These are phyloP conservation scores for Chiua sp. DNA, from an alignment of 1,284 basidiomycete genomes.

Conservation along the genomic window DNA sequence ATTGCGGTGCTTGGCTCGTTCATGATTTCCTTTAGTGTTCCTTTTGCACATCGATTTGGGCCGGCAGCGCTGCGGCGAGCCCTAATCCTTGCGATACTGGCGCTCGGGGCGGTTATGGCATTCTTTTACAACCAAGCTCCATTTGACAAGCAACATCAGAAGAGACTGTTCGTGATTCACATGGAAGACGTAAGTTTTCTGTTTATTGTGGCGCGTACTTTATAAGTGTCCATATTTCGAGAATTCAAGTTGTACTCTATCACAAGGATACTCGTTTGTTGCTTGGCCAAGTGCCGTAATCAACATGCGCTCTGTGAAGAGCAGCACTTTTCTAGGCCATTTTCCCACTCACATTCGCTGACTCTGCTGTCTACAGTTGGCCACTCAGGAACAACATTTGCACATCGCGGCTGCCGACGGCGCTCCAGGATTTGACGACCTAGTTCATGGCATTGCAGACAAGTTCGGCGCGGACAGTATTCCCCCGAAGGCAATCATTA, in stretches of 20 bases:
- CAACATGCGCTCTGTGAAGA: neutral
- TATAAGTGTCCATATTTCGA: too few species aligned
- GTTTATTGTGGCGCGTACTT: neutral
- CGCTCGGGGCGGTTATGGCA: slow-evolving; percentile 59
- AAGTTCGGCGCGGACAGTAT: slow-evolving; percentile 58
- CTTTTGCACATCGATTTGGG: slow-evolving; percentile 82
- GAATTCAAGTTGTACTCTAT: too few species aligned
- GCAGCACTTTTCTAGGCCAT: neutral
- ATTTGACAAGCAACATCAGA: slow-evolving; percentile 90
- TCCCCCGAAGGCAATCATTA: slow-evolving; percentile 52
- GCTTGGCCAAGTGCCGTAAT: neutral
- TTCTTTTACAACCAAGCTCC: slow-evolving; percentile 67
- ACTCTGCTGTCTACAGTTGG: slow-evolving; percentile 55
- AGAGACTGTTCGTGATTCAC: slow-evolving; percentile 86
- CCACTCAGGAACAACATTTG: slow-evolving; percentile 73
- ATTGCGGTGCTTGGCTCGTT: slow-evolving; percentile 68
- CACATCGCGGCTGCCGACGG: slow-evolving; percentile 88
- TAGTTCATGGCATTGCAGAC: slow-evolving; percentile 67
- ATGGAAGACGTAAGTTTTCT: slow-evolving; percentile 78
- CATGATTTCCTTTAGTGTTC: slow-evolving; percentile 65
- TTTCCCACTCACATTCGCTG: neutral
- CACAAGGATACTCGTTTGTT: too few species aligned
- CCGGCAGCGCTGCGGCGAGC: slow-evolving; percentile 50
- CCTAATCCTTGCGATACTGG: slow-evolving; percentile 52
- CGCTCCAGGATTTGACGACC: slow-evolving; percentile 72